These are phyloP conservation scores for Cystoderma amianthinum DNA, from an alignment of 768 basidiomycete genomes.

Conservation along the genomic window DNA sequence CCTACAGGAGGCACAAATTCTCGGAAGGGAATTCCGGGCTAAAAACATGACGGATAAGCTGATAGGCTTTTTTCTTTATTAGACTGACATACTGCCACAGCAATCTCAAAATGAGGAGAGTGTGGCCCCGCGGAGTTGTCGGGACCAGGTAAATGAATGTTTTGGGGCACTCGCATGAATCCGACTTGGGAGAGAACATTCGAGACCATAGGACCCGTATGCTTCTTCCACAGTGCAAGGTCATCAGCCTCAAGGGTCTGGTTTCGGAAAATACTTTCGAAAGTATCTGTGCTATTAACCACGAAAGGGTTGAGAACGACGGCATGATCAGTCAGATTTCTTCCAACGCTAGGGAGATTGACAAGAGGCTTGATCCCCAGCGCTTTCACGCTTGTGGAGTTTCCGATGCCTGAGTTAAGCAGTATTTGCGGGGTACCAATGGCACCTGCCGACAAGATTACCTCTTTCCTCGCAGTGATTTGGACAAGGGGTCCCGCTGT, in stretches of 20 bases:
- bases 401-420: constrained; percentile 38
- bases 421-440: constrained; percentile 24
- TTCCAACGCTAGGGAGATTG: constrained; percentile 34
- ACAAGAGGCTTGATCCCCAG: constrained; percentile 31
- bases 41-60: neutral
- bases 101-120: constrained; percentile 22
- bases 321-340: constrained; percentile 38
- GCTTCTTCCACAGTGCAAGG: constrained; percentile 17
- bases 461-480: constrained; percentile 19
- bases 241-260: constrained; percentile 6
- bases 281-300: constrained; percentile 15
- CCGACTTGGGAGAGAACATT: constrained; percentile 20
- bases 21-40: neutral
- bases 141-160: constrained; percentile 16
- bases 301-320: constrained; percentile 16
- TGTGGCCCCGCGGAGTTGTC: constrained; percentile 15
- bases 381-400: constrained; percentile 18
- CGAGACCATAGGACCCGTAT: constrained; percentile 19
- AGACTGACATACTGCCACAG: constrained; percentile 18
- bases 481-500: constrained; percentile 7
- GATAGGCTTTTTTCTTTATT: neutral
- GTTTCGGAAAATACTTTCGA: constrained; percentile 16
- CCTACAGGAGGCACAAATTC: constrained; percentile 11
- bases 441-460: constrained; percentile 30
- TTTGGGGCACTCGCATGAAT: constrained; percentile 21